phyloP scores from a whole-genome alignment of 2,329 filamentous ascomycete species.

The Aspergillus transmontanensis region DNA sequence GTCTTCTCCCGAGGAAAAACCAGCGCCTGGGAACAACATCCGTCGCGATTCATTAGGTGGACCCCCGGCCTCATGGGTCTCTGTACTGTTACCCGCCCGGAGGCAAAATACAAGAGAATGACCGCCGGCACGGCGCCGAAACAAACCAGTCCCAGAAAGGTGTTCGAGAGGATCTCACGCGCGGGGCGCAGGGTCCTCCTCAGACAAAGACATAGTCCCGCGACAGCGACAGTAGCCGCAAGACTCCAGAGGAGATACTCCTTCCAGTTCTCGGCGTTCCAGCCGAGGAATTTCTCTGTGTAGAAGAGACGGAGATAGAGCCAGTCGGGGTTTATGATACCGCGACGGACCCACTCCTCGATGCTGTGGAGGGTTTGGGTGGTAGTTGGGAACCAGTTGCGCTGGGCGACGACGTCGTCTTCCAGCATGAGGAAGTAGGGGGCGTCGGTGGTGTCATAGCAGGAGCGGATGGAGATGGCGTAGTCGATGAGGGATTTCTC shows the following conservation, averaged over 20 bases:
- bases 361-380: constrained; percentile 41
- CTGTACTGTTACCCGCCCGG: constrained; percentile 43
- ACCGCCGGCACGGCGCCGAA: constrained; percentile 32
- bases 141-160: constrained; percentile 29
- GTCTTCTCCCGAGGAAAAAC: constrained; percentile 43
- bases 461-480: constrained; percentile 44
- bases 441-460: constrained; percentile 39
- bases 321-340: constrained; percentile 23
- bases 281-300: constrained; percentile 50
- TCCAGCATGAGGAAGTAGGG: constrained; percentile 51
- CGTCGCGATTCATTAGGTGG: constrained; percentile 45
- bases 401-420: constrained; percentile 51
- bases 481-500: constrained; percentile 51
- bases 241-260: constrained; percentile 39
- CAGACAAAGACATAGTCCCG: constrained; percentile 16
- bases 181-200: constrained; percentile 19
- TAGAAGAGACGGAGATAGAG: constrained; percentile 52
- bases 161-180: constrained; percentile 23
- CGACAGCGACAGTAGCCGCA: constrained; percentile 24
- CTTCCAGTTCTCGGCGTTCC: constrained; percentile 47
- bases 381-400: constrained; percentile 49
- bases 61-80: constrained; percentile 41
- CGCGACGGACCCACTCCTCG: constrained; percentile 22
- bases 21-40: constrained; percentile 50
- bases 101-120: constrained; percentile 44